phyloP scores from a whole-genome alignment of 2,329 filamentous ascomycete species.

The Beauveria brongniartii region DNA sequence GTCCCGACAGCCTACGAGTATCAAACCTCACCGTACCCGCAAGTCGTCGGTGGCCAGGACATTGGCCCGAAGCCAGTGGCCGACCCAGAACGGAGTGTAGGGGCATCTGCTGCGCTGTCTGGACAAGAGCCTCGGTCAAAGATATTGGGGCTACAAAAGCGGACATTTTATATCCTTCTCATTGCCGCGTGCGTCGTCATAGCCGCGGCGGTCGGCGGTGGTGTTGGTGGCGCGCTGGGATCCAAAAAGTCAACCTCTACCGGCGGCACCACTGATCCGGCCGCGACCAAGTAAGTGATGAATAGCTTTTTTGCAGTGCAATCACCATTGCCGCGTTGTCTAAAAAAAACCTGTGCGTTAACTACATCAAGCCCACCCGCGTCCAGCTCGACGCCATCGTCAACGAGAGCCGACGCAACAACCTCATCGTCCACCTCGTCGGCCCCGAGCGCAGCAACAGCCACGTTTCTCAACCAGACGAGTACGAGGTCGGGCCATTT shows the following conservation, averaged over 20 bases:
- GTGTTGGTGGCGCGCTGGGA: constrained; percentile 1
- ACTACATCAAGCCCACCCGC: no score
- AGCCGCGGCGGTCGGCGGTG: constrained; percentile 10
- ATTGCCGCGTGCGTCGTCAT: not conserved
- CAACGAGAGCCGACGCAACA: not conserved
- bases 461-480: constrained; percentile 19
- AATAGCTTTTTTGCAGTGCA: no score
- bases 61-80: not conserved
- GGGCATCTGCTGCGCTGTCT: not conserved
- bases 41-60: not conserved
- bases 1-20: not conserved
- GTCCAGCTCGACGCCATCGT: not conserved
- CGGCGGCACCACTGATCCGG: not conserved
- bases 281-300: not conserved
- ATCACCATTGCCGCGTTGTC: no score
- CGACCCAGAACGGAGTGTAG: not conserved
- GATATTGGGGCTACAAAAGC: constrained; percentile 5
- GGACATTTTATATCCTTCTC: constrained; percentile 3
- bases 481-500: constrained; percentile 14
- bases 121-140: not conserved
- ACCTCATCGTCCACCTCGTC: not conserved
- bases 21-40: not conserved
- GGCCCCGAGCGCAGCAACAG: not conserved
- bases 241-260: not conserved
- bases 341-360: no score